Evolutionary conservation across 371 early-diverging fungal genomes (phyloP).

Genomic region (Mucor saturninus): DNA sequence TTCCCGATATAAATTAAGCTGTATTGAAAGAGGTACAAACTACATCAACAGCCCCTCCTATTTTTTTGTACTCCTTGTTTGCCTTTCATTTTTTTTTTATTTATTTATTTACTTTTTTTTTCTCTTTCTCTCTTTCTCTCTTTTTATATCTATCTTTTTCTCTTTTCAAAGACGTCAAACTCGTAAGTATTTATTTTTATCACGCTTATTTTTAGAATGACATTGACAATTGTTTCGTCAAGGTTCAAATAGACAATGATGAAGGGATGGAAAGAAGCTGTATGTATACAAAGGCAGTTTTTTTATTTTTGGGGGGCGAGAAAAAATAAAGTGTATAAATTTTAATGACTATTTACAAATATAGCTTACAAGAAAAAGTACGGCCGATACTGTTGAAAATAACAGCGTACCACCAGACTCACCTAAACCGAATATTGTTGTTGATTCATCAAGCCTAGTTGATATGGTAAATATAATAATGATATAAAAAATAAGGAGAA

Average conservation of each 20-base stretch:
- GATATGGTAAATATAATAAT: conserved; percentile 11
- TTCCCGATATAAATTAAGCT: conserved; percentile 1
- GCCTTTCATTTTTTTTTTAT: conserved; percentile 6
- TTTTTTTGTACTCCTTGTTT: conserved; percentile 14
- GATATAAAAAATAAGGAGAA: background rate
- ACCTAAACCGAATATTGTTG: conserved; percentile 15
- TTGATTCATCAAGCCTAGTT: conserved; percentile 11
- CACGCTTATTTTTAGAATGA: background rate
- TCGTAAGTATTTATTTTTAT: conserved; percentile 3
- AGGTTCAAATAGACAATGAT: conserved; percentile 27
- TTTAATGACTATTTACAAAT: background rate
- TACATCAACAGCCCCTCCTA: conserved; percentile 1
- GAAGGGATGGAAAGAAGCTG: conserved; percentile 52
- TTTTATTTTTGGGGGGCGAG: background rate
- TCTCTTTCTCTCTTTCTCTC: conserved; percentile 9
- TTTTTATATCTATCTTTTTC: conserved; percentile 9
- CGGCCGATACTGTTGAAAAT: background rate
- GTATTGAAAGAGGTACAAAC: conserved; percentile 18
- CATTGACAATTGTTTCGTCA: background rate
- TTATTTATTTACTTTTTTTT: conserved; percentile 6
- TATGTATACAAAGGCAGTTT: conserved; percentile 11
- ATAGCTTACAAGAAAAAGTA: conserved; percentile 37
- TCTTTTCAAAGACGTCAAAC: conserved; percentile 1
- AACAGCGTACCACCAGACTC: conserved; percentile 15
- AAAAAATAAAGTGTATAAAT: background rate